Base-by-base conservation (phyloP, 140 eudicot species). In the Bidens hawaiensis region DNA sequence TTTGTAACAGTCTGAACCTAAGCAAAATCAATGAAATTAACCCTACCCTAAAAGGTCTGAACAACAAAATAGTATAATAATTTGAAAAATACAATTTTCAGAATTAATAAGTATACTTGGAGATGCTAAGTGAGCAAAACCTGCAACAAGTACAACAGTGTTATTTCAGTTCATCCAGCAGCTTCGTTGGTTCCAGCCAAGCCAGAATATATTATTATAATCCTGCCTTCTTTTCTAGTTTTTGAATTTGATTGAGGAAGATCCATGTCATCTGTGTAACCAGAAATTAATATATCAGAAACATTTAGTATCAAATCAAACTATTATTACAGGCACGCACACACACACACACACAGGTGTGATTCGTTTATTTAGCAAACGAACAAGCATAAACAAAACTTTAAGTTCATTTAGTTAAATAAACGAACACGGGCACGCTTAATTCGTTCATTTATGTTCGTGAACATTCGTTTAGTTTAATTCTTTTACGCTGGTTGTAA, bases 211-310 rank as follows among this genome's bases (percentile, higher is more conserved):
- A 36, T 9, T 24, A 61, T 62, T 59, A 78, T 54, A 78, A 59
- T 42, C 83, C 83, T n/a, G 62, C 73, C 13, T 63, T 68, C 63
- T 63, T 62, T 65, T 78, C 74, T 21, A 78, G 76, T 18, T 74
- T 78, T 50, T 78, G 80, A 41, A 78, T 78, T 78, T 78, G 83
- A 57, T 78, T 78, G 22, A 78, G 74, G 71, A 78, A 78, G 23
- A 78, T 78, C 79, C 83, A 78, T 19, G 83, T 78, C 83, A 78
- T 68, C 83, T 78, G 76, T 28, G 8, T 53, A 61, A 27, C 30
- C 69, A 60, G 11, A 67, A n/a, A 24, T 50, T 40, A 25, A 25
- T 12, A 12, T 17, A 70, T 64, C 30, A 75, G 55, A 42, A 47
- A 45, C 54, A 25, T 17, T 70, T 60, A 58, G 27, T 7, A n/a